Evolutionary conservation across 805 yeast genomes (phyloP).

Genomic region (Lachancea nothofagi): DNA sequence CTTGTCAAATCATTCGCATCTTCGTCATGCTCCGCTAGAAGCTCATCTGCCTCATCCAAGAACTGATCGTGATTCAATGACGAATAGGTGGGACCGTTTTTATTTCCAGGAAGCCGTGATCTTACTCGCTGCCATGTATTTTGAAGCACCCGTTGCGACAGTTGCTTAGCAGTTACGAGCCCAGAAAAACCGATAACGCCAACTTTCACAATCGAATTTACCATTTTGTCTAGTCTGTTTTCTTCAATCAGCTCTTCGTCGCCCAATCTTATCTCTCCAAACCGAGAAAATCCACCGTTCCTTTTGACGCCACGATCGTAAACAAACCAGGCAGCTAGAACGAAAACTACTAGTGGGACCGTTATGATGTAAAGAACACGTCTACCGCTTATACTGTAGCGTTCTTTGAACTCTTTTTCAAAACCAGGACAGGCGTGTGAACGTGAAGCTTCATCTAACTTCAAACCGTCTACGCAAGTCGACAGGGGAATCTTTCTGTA

Average conservation of each 20-base stretch:
- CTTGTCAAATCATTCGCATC: conserved; percentile 46
- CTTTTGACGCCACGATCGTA: conserved; percentile 77
- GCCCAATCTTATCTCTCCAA: conserved; percentile 83
- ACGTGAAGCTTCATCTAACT: conserved; percentile 53
- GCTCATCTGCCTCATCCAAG: conserved; percentile 34
- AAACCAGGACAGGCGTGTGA: conserved; percentile 86
- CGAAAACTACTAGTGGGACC: conserved; percentile 50
- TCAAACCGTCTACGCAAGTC: conserved; percentile 78
- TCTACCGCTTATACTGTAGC: conserved; percentile 51
- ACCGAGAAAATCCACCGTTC: conserved; percentile 67
- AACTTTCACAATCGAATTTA: conserved; percentile 53
- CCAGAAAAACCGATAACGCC: conserved; percentile 48
- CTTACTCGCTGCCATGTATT: conserved; percentile 15
- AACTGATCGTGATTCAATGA: conserved; percentile 31
- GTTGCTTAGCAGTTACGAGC: conserved; percentile 20
- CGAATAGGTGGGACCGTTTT: conserved; percentile 32
- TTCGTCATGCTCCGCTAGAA: conserved; percentile 38
- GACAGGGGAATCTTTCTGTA: conserved; percentile 81
- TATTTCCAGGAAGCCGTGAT: conserved; percentile 23
- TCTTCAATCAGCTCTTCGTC: conserved; percentile 66
- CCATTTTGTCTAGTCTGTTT: conserved; percentile 51
- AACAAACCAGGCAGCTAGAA: conserved; percentile 58
- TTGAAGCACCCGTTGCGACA: conserved; percentile 14
- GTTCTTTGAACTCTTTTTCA: conserved; percentile 51
- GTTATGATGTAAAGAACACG: conserved; percentile 48